A percentile compares a stretch with the other conserved stretches of the same genome.
phyloP scores from a whole-genome alignment of 169 alveolate species.

The Eimeria tenella region DNA sequence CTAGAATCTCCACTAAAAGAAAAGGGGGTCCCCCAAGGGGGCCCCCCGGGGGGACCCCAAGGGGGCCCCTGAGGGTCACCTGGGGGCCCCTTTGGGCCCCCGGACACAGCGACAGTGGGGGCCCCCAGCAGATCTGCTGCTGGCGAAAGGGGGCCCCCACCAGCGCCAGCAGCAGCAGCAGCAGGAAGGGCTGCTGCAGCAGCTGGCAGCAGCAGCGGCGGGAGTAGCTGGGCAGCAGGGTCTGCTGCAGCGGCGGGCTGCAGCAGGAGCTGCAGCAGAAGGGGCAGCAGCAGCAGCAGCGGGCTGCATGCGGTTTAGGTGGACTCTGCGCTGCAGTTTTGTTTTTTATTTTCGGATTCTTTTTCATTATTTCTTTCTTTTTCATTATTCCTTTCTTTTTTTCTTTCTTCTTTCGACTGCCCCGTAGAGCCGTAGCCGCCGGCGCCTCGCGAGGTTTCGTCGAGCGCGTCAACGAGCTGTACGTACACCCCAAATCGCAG shows the following conservation, averaged over 20 bases:
- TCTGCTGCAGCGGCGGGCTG: not conserved
- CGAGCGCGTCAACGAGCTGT: slow-evolving; percentile 89
- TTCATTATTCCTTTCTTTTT: not conserved
- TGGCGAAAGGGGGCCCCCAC: too few species aligned
- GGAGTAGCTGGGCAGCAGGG: too few species aligned
- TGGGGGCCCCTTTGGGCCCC: too few species aligned
- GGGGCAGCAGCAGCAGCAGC: too few species aligned
- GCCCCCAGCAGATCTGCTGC: not conserved
- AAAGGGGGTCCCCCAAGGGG: too few species aligned
- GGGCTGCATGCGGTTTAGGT: not conserved
- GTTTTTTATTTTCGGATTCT: not conserved
- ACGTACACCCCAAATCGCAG: not conserved
- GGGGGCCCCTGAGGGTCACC: too few species aligned
- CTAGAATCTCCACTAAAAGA: too few species aligned
- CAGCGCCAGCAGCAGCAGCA: too few species aligned
- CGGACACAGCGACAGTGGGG: too few species aligned
- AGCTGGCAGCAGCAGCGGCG: not conserved
- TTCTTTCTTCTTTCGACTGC: not conserved
- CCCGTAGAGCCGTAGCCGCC: slow-evolving; percentile 94
- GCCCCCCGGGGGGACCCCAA: too few species aligned
- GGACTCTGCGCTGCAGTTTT: not conserved
- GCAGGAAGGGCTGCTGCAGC: not conserved
- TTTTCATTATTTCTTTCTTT: not conserved
- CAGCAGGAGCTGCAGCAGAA: not conserved
- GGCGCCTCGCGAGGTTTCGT: slow-evolving; percentile 92